Conservation (phyloP, 495 filamentous ascomycete species). For the Talaromyces liani region DNA sequence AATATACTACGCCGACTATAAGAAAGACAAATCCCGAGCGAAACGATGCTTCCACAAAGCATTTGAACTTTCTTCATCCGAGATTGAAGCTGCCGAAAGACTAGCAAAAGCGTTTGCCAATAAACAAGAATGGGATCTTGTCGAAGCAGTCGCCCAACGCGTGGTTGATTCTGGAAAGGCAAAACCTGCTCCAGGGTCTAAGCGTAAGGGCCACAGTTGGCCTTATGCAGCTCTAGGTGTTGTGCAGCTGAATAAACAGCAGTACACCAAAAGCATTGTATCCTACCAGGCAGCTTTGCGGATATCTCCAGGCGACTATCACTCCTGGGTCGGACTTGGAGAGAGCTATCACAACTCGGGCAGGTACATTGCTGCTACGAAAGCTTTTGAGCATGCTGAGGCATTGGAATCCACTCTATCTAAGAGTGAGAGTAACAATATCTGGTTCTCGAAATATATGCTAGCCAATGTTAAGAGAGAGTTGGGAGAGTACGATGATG, state of each 20-base stretch:
- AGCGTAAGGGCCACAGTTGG: constrained; percentile 88
- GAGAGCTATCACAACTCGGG: constrained; percentile 95
- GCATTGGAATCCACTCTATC: constrained; percentile 45
- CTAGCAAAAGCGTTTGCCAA: constrained; percentile 81
- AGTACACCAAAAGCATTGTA: constrained; percentile 76
- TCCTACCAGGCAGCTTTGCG: constrained; percentile 89
- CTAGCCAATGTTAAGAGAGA: constrained; percentile 92
- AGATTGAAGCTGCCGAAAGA: constrained; percentile 81
- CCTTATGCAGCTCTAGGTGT: constrained; percentile 92
- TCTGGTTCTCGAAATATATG: constrained; percentile 95
- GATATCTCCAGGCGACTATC: constrained; percentile 75
- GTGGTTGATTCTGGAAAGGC: constrained; percentile 90
- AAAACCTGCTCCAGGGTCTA: constrained; percentile 81
- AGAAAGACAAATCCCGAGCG: constrained; percentile 74
- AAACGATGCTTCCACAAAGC: constrained; percentile 93
- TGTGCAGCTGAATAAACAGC: constrained; percentile 92
- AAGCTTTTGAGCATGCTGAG: constrained; percentile 78
- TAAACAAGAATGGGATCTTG: constrained; percentile 89
- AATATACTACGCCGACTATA: constrained; percentile 91
- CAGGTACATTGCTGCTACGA: constrained; percentile 83
- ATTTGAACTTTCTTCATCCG: constrained; percentile 83
- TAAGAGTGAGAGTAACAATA: constrained; percentile 45
- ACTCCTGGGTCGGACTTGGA: constrained; percentile 92
- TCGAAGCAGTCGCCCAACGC: constrained; percentile 84
- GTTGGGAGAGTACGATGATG: constrained; percentile 78